A percentile compares a stretch with the other conserved stretches of the same genome.
These are phyloP conservation scores for Metschnikowia lunata DNA, from an alignment of 805 yeast species.

Conservation along the genomic window DNA sequence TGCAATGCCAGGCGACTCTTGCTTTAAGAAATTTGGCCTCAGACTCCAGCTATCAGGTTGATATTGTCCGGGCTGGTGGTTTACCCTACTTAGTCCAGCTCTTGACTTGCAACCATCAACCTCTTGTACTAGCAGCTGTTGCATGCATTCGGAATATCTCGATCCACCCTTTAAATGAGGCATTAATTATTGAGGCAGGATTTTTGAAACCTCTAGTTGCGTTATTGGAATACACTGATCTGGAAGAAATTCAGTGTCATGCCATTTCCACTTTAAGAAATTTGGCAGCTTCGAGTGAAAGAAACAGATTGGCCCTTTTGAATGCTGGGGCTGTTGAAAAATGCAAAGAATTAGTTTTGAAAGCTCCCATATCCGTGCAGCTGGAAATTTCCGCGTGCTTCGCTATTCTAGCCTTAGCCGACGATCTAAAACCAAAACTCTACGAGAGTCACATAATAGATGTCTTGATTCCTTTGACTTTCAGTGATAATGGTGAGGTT, in stretches of 20 bases:
- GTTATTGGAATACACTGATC: constrained; percentile 76
- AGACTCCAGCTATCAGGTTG: constrained; percentile 92
- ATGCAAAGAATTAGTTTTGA: constrained; percentile 81
- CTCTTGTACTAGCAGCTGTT: constrained; percentile 91
- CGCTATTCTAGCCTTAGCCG: constrained; percentile 94
- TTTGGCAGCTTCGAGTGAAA: constrained; percentile 91
- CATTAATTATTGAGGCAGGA: constrained; percentile 93
- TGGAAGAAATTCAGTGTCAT: constrained; percentile 97
- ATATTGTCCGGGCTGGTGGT: constrained; percentile 93
- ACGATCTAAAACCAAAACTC: constrained; percentile 82
- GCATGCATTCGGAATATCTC: constrained; percentile 97
- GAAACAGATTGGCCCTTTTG: constrained; percentile 83
- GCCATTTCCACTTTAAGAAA: constrained; percentile 95
- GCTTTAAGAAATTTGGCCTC: constrained; percentile 95
- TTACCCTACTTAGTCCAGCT: constrained; percentile 88
- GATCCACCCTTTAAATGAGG: constrained; percentile 94
- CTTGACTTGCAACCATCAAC: constrained; percentile 84
- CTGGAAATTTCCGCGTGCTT: constrained; percentile 95
- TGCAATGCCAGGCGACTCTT: constrained; percentile 96
- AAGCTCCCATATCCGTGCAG: constrained; percentile 88
- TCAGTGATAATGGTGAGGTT: constrained; percentile 84
- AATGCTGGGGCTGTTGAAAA: constrained; percentile 95
- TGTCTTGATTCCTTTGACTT: constrained; percentile 87
- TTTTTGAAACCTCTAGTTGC: constrained; percentile 87
- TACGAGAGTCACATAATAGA: constrained; percentile 80